Evolutionary conservation across 495 filamentous ascomycete species (phyloP).

Genomic region (Talaromyces liani): DNA sequence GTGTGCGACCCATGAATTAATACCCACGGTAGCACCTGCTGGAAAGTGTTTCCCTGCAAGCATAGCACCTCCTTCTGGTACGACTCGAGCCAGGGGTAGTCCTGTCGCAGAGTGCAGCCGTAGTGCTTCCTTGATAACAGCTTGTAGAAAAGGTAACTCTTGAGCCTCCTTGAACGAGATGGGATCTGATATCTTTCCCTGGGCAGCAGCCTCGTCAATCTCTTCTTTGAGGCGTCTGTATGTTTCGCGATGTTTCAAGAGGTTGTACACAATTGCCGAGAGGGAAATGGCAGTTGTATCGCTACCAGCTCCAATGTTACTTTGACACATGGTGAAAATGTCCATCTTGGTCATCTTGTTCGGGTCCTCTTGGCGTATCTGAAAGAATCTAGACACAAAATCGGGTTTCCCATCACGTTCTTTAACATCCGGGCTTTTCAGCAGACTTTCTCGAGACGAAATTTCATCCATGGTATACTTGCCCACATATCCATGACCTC

Average conservation of each 20-base stretch:
- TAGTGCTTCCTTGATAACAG: conserved; percentile 62
- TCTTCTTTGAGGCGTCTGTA: conserved; percentile 18
- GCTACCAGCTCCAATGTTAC: conserved; percentile 24
- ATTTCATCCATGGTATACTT: not conserved
- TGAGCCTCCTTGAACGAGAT: conserved; percentile 15
- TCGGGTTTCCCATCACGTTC: not conserved
- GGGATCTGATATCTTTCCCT: conserved; percentile 12
- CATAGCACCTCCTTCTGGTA: conserved; percentile 45
- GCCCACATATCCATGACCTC: not conserved
- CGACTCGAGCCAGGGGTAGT: conserved; percentile 54
- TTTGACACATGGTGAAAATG: not conserved
- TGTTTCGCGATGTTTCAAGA: conserved; percentile 16
- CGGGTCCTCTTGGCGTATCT: not conserved
- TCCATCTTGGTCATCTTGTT: not conserved
- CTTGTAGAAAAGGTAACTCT: conserved; percentile 53
- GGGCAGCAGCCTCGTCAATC: conserved; percentile 13
- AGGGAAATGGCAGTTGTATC: conserved; percentile 24
- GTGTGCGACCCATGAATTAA: conserved; percentile 54
- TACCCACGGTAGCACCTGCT: conserved; percentile 44
- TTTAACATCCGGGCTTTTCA: not conserved
- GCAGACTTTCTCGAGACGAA: not conserved
- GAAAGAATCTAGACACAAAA: not conserved
- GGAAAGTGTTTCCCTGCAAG: conserved; percentile 41
- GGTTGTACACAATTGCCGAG: conserved; percentile 19
- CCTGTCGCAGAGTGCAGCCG: conserved; percentile 57